Conservation (phyloP, 108 stramenopile species). For the Asterionellopsis glacialis region DNA sequence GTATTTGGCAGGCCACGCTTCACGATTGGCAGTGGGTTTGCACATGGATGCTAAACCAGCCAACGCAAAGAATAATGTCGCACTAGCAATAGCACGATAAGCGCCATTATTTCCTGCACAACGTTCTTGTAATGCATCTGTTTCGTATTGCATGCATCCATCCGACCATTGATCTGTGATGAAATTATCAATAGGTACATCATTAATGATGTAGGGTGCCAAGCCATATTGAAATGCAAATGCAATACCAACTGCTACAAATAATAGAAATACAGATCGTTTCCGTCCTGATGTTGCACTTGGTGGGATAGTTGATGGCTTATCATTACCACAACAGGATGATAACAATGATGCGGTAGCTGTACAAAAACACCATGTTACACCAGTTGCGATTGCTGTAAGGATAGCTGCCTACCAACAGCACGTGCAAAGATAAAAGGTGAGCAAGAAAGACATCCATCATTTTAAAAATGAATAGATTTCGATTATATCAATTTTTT, state of each 20-base stretch:
- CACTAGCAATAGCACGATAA: slow-evolving; percentile 53
- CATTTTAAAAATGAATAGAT: too few species aligned
- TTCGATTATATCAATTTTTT: too few species aligned
- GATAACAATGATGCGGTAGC: slow-evolving; percentile 58
- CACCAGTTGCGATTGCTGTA: slow-evolving; percentile 25
- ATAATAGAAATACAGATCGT: slow-evolving; percentile 60
- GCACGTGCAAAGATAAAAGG: background rate
- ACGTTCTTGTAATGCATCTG: slow-evolving; percentile 34
- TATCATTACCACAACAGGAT: slow-evolving; percentile 84
- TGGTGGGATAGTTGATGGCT: slow-evolving; percentile 63
- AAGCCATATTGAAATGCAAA: slow-evolving; percentile 76
- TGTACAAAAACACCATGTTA: slow-evolving; percentile 74
- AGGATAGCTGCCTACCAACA: slow-evolving; percentile 12
- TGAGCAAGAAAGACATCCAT: background rate
- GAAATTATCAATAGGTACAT: slow-evolving; percentile 30
- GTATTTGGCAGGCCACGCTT: slow-evolving; percentile 86
- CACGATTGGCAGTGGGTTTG: slow-evolving; percentile 71
- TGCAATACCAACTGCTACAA: slow-evolving; percentile 50
- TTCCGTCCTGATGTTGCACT: slow-evolving; percentile 76
- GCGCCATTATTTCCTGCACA: slow-evolving; percentile 80
- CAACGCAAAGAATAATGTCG: slow-evolving; percentile 64
- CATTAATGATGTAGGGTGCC: slow-evolving; percentile 36
- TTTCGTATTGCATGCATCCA: slow-evolving; percentile 35
- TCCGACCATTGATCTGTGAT: slow-evolving; percentile 58
- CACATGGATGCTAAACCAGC: slow-evolving; percentile 57